A percentile compares a stretch with the other conserved stretches of the same genome.
Conservation (phyloP, 1,139 yeast species). For the Hyphopichia pseudoburtonii region DNA sequence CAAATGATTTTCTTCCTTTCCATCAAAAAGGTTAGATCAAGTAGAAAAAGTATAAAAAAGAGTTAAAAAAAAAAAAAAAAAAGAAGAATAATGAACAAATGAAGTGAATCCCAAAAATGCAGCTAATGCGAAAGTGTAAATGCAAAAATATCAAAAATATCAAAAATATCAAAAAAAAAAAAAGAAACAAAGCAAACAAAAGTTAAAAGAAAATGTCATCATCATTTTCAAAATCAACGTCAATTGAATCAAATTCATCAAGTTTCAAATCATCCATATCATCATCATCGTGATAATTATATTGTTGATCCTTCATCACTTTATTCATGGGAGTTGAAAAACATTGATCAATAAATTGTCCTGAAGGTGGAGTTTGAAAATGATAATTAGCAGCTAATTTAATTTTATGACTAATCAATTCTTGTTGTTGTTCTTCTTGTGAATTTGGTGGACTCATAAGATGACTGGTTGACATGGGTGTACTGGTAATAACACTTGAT, state of each 20-base stretch:
- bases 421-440: too few relatives aligned
- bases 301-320: background rate
- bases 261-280: constrained; percentile 1
- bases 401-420: too few relatives aligned
- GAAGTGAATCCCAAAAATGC: too few relatives aligned
- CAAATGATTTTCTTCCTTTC: too few relatives aligned
- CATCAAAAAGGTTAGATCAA: too few relatives aligned
- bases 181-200: background rate
- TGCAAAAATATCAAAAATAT: too few relatives aligned
- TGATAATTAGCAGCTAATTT: background rate
- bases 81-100: too few relatives aligned
- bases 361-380: background rate
- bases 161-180: too few relatives aligned
- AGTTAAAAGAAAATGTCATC: background rate
- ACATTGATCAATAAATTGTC: background rate
- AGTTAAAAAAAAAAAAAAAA: too few relatives aligned
- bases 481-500: background rate
- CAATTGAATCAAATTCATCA: background rate
- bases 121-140: too few relatives aligned
- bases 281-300: background rate
- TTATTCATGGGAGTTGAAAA: background rate
- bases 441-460: background rate
- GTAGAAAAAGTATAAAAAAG: too few relatives aligned
- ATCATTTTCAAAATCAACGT: background rate
- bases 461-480: background rate